phyloP scores from a whole-genome alignment of 2,329 filamentous ascomycete genomes.

The Fusarium phyllophilum region DNA sequence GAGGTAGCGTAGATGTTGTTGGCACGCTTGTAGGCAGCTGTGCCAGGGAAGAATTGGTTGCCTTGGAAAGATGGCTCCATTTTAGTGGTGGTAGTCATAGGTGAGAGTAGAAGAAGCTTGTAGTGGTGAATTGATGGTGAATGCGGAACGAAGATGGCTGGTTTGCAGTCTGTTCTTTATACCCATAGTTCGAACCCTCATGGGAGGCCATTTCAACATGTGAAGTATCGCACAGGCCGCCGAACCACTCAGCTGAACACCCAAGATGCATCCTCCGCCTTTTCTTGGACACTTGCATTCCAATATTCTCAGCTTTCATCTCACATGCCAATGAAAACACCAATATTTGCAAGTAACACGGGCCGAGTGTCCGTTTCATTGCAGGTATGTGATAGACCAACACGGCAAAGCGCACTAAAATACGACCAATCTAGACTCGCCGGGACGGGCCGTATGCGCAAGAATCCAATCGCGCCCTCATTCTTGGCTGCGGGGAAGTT shows the following conservation, averaged over 20 bases:
- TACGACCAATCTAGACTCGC: not conserved
- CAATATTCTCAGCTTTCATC: not conserved
- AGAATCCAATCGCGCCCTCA: not conserved
- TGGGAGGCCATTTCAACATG: not conserved
- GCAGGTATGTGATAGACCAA: not conserved
- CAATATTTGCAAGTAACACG: not conserved
- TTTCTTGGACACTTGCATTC: not conserved
- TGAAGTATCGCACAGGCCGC: not conserved
- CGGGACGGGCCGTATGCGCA: not conserved
- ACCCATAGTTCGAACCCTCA: not conserved
- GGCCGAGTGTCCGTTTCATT: not conserved
- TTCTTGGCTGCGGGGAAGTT: not conserved
- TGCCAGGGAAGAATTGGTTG: conserved; percentile 1
- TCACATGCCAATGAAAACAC: not conserved
- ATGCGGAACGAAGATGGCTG: too few relatives aligned
- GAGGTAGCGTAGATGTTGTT: conserved; percentile 52
- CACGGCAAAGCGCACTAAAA: not conserved
- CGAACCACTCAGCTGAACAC: not conserved
- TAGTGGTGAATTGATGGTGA: accelerated
- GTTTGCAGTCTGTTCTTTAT: not conserved
- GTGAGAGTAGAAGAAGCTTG: not conserved
- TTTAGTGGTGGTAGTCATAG: not conserved
- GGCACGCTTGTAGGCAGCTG: not conserved
- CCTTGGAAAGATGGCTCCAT: conserved; percentile 1
- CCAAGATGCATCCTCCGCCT: accelerated